Evolutionary conservation across 192 early-diverging fungal genomes (phyloP).

Genomic region (Podila verticillata): DNA sequence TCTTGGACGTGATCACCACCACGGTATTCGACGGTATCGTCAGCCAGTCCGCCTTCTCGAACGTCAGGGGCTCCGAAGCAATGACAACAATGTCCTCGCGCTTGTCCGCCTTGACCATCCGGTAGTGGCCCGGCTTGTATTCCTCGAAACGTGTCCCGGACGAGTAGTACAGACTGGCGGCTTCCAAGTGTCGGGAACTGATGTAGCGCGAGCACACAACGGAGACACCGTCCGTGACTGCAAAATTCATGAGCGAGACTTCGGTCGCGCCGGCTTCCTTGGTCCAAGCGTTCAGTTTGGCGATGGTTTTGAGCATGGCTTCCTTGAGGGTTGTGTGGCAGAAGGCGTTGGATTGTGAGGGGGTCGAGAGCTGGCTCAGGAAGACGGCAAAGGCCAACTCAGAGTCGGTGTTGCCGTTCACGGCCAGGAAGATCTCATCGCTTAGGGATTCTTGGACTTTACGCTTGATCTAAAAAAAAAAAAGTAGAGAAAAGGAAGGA

Average conservation of each 20-base stretch:
- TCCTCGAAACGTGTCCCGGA: slow-evolving; percentile 73
- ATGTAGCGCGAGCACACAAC: slow-evolving; percentile 84
- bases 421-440: slow-evolving; percentile 73
- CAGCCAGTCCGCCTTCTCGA: slow-evolving; percentile 81
- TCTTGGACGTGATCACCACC: slow-evolving; percentile 74
- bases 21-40: slow-evolving; percentile 78
- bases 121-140: slow-evolving; percentile 70
- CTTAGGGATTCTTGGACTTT: slow-evolving; percentile 66
- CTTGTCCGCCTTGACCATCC: slow-evolving; percentile 72
- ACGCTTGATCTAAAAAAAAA: slow-evolving; percentile 68
- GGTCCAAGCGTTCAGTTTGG: slow-evolving; percentile 73
- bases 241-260: slow-evolving; percentile 78
- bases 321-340: slow-evolving; percentile 64
- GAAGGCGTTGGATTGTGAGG: slow-evolving; percentile 56
- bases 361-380: slow-evolving; percentile 67
- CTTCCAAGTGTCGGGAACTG: slow-evolving; percentile 67
- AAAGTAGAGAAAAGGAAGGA: slow-evolving; percentile 3
- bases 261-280: slow-evolving; percentile 64
- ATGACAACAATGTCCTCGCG: slow-evolving; percentile 84
- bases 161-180: slow-evolving; percentile 78
- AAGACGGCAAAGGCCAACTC: slow-evolving; percentile 86
- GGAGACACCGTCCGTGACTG: slow-evolving; percentile 77
- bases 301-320: slow-evolving; percentile 77
- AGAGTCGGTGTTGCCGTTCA: slow-evolving; percentile 84
- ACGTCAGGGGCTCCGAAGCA: slow-evolving; percentile 83